These are phyloP conservation scores for Lachnellula occidentalis DNA, from an alignment of 2,329 filamentous ascomycete genomes.

Conservation along the genomic window DNA sequence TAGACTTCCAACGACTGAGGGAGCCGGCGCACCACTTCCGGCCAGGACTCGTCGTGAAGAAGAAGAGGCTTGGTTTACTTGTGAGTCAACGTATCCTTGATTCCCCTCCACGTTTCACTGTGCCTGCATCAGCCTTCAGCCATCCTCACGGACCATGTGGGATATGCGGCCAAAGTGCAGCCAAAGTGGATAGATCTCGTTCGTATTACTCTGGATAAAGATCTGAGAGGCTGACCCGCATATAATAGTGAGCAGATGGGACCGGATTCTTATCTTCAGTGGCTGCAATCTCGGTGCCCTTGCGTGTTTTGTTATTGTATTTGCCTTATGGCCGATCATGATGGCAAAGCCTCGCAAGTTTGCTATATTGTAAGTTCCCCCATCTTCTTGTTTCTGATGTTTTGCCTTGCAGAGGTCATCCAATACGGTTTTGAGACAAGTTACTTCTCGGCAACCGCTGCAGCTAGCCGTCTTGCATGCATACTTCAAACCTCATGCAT, in stretches of 20 bases:
- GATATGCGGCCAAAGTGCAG: constrained; percentile 21
- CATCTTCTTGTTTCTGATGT: constrained; percentile 9
- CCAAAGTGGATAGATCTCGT: constrained; percentile 19
- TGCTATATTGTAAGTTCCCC: constrained; percentile 80
- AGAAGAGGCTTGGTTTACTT: constrained; percentile 89
- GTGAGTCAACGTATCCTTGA: constrained; percentile 57
- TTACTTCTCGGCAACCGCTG: constrained; percentile 26
- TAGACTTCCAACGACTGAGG: constrained; percentile 79
- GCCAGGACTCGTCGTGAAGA: constrained; percentile 82
- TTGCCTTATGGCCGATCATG: constrained; percentile 81
- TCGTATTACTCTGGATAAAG: constrained; percentile 18
- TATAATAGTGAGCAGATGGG: constrained; percentile 86
- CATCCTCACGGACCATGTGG: constrained; percentile 23
- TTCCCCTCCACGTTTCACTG: constrained; percentile 20
- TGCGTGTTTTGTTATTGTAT: constrained; percentile 89
- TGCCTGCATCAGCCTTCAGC: constrained; percentile 27
- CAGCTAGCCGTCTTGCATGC: constrained; percentile 34
- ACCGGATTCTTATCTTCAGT: constrained; percentile 85
- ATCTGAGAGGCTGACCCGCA: constrained; percentile 30
- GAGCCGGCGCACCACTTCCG: constrained; percentile 76
- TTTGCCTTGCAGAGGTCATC: constrained; percentile 9
- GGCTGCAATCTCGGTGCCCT: constrained; percentile 85
- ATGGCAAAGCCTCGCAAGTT: constrained; percentile 84
- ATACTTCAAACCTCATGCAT: constrained; percentile 20
- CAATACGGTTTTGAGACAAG: constrained; percentile 17